Percentiles rank a stretch among this genome's conserved stretches.
Conservation (phyloP, 2,329 filamentous ascomycete species). For the Cladorrhinum sp. region DNA sequence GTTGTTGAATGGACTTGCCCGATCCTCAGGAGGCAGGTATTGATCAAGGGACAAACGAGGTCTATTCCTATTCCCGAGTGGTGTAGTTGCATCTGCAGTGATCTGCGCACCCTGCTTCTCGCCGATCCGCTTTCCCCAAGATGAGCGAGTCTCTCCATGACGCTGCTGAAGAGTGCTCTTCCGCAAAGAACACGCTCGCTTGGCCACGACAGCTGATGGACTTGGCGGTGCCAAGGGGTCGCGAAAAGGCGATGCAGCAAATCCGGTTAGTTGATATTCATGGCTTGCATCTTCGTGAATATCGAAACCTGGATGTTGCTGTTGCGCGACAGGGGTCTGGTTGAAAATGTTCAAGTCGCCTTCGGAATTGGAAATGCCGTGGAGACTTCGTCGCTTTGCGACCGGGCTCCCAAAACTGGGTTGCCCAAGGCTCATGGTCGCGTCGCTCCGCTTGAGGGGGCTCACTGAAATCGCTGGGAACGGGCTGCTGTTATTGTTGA, state of each 20-base stretch:
- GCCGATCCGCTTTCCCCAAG: constrained; percentile 58
- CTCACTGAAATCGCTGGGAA: constrained; percentile 63
- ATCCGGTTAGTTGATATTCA: constrained; percentile 54
- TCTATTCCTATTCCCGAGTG: constrained; percentile 56
- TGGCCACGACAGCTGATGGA: constrained; percentile 54
- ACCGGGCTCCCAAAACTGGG: constrained; percentile 77
- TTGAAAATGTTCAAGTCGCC: constrained; percentile 76
- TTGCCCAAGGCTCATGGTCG: constrained; percentile 82
- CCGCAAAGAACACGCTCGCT: constrained; percentile 72
- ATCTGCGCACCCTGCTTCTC: constrained; percentile 54
- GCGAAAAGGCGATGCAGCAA: constrained; percentile 31
- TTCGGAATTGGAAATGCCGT: constrained; percentile 65
- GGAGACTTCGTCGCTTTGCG: constrained; percentile 84
- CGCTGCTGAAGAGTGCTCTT: constrained; percentile 88
- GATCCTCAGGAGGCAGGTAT: constrained; percentile 61
- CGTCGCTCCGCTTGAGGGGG: constrained; percentile 88
- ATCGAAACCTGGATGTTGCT: constrained; percentile 46
- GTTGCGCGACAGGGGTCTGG: constrained; percentile 35
- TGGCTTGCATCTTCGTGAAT: constrained; percentile 40
- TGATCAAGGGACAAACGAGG: constrained; percentile 78
- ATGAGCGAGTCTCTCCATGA: constrained; percentile 61
- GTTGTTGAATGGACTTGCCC: constrained; percentile 63
- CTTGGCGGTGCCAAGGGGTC: constrained; percentile 46
- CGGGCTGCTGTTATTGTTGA: constrained; percentile 41
- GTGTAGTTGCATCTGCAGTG: constrained; percentile 53